Base-by-base conservation (phyloP, 2,329 filamentous ascomycete genomes). In the Trichoderma cornu-damae region DNA sequence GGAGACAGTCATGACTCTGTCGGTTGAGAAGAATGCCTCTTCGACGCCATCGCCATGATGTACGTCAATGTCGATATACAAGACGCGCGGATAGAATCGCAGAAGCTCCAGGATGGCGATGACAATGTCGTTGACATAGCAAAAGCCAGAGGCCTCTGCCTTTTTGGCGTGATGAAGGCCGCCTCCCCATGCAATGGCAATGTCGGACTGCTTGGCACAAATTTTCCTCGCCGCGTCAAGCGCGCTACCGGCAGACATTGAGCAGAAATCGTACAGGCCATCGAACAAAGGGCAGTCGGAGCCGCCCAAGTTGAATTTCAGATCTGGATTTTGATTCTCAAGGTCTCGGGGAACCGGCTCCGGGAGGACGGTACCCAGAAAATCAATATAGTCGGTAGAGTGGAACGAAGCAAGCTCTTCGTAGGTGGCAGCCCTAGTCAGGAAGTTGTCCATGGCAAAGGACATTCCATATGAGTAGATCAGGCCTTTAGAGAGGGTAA, bases 101-200 rank as follows among this genome's bases (percentile, higher is more conserved):
- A 97, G 79, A 8, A 99, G 82, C 70, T 96, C 88, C 35, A 97
- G 81, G 65, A 96, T 94, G 34, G 89, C 90, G 46, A 99, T 82
- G 58, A 97, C 94, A 66, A 97, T 97, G 72, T 99, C 94, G 72
- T 99, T 99, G 75, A 97, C 91, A 75, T 99, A 99, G 76, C 94
- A 99, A 73, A 99, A 99, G 0, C 94, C 94, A 12, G 88, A 93
- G 0, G 94, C 93, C 73, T 96, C 91, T 53, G 87, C 84, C 69
- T 93, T 94, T 73, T 97, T 96, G 44, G 94, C 94, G 68, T 99
- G 94, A 72, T 99, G 94, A 28, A 99, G 81, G 9, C 94, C 94
- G 34, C 94, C 94, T 16, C 91, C 94, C 94, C 94, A 99, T 66
- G 96, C 95, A 68, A 99, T 91, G 56, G 94, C 94, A 68, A 99